These are phyloP conservation scores for Globisporangium cylindrosporum DNA, from an alignment of 352 stramenopile species.

Conservation along the genomic window DNA sequence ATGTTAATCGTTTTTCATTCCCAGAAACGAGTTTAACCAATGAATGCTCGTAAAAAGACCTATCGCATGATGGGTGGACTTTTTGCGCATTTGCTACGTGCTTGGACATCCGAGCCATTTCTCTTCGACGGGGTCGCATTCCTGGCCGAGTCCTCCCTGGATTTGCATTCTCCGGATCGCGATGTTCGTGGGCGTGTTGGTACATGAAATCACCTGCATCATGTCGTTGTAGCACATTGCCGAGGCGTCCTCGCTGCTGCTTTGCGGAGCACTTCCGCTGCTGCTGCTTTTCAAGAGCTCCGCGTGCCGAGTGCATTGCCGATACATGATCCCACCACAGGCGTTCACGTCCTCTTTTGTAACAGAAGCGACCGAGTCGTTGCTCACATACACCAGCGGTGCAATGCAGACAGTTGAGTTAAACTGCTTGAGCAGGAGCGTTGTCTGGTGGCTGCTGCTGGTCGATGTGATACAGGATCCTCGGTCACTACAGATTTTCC, in stretches of 20 bases:
- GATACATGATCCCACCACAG: constrained; percentile 20
- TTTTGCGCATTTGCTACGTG: not conserved
- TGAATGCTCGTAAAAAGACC: too few species aligned
- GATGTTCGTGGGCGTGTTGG: constrained; percentile 12
- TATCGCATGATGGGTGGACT: not conserved
- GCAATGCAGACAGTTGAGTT: not conserved
- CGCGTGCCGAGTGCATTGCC: constrained; percentile 5
- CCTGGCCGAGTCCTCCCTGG: constrained; percentile 6
- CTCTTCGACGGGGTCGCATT: constrained; percentile 24
- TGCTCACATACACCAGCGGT: not conserved
- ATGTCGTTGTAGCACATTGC: constrained; percentile 31
- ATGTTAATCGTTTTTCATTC: too few species aligned
- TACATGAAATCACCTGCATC: constrained; percentile 22
- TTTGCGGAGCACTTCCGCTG: not conserved
- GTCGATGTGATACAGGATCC: not conserved
- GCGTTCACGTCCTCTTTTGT: not conserved
- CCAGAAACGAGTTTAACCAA: too few species aligned
- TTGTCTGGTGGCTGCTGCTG: not conserved
- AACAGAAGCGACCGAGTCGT: not conserved
- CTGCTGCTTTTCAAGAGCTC: not conserved
- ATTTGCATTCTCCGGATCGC: constrained; percentile 23
- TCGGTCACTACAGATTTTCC: constrained; percentile 17
- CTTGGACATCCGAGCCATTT: constrained; percentile 25
- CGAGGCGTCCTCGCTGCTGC: not conserved
- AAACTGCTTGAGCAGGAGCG: not conserved